Percentiles rank a stretch among this genome's conserved stretches.
These are phyloP conservation scores for Boletellus deceptivus DNA, from an alignment of 1,284 basidiomycete genomes.

Conservation along the genomic window DNA sequence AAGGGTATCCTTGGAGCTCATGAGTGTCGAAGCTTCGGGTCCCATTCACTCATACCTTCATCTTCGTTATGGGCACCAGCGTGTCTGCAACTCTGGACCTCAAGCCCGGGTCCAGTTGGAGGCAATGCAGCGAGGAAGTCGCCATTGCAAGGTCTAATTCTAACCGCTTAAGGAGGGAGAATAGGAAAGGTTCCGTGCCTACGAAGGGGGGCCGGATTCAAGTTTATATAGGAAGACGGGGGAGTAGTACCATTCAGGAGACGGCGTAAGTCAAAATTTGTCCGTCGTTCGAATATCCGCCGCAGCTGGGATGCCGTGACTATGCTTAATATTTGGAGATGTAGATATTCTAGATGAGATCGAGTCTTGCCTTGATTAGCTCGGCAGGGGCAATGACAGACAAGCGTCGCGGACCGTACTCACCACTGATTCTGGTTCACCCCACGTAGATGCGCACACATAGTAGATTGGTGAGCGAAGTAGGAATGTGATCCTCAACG, in stretches of 20 bases:
- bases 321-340: conserved; percentile 89
- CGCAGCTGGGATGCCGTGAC: conserved; percentile 83
- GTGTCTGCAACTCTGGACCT: conserved; percentile 74
- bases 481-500: conserved; percentile 80
- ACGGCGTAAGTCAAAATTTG: conserved; percentile 89
- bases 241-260: conserved; percentile 67
- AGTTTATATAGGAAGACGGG: background rate
- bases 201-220: conserved; percentile 1
- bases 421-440: conserved; percentile 91
- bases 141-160: conserved; percentile 81
- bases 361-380: conserved; percentile 74
- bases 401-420: conserved; percentile 37
- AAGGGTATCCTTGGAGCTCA: conserved; percentile 67
- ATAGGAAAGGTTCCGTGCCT: conserved; percentile 84
- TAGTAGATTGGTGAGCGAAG: conserved; percentile 88
- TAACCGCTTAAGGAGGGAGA: conserved; percentile 64
- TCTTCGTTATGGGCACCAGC: conserved; percentile 74
- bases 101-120: conserved; percentile 68
- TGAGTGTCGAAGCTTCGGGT: conserved; percentile 9
- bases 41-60: conserved; percentile 55
- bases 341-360: conserved; percentile 90
- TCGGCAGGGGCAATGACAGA: conserved; percentile 23
- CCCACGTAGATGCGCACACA: conserved; percentile 87
- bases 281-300: conserved; percentile 82
- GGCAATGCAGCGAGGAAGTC: conserved; percentile 77